These are phyloP conservation scores for Pontederia paniculata DNA, from an alignment of 176 grass and related monocot genomes.

Conservation along the genomic window DNA sequence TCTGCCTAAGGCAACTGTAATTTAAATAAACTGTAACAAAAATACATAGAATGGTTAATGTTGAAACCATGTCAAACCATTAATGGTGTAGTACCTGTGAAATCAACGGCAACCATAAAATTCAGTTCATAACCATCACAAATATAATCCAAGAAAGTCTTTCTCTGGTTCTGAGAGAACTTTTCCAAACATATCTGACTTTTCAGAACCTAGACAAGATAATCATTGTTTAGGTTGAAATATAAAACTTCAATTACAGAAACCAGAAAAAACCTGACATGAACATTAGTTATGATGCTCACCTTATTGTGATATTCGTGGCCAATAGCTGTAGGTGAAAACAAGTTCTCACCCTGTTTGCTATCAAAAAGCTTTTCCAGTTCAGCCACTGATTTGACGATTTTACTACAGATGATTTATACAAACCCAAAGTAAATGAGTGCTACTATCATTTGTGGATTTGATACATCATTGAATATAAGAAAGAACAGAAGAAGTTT, in stretches of 20 bases:
- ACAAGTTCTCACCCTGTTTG: constrained; percentile 61
- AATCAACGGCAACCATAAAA: constrained; percentile 97
- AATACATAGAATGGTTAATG: constrained; percentile 7
- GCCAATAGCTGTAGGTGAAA: constrained; percentile 44
- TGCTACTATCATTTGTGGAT: too few relatives aligned
- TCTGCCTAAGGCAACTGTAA: constrained; percentile 6
- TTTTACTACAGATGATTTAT: constrained; percentile 32
- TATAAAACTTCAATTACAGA: constrained; percentile 6
- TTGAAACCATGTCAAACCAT: constrained; percentile 3
- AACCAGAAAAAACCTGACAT: not conserved
- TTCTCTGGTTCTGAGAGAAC: constrained; percentile 47
- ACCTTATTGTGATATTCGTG: constrained; percentile 80
- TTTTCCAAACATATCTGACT: constrained; percentile 83
- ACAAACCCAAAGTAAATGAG: too few relatives aligned
- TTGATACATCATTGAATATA: too few relatives aligned
- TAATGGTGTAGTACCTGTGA: constrained; percentile 54
- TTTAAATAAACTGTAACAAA: constrained; percentile 7
- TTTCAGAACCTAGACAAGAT: constrained; percentile 48
- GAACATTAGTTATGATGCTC: constrained; percentile 1
- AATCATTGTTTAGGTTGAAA: constrained; percentile 15
- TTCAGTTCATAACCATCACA: constrained; percentile 73
- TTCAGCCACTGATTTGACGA: constrained; percentile 78
- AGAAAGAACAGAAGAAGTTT: too few relatives aligned
- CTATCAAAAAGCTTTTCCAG: constrained; percentile 66
- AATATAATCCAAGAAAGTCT: constrained; percentile 94